Evolutionary conservation across 2,329 filamentous ascomycete genomes (phyloP).

Genomic region (Penicillium sp.): DNA sequence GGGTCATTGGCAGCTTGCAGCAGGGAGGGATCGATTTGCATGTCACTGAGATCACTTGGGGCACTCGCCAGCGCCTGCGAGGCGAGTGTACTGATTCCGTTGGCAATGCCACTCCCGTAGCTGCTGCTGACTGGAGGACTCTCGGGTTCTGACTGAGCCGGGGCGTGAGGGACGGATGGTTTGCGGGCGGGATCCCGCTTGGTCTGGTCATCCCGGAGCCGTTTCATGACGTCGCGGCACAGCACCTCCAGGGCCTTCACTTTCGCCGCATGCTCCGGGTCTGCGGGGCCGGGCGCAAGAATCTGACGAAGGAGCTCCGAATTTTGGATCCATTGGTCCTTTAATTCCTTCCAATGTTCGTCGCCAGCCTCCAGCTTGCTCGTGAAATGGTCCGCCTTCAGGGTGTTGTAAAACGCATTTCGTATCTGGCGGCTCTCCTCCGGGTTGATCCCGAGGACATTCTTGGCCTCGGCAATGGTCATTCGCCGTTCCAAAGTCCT

Average conservation of each 20-base stretch:
- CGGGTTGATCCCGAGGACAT: conserved; percentile 59
- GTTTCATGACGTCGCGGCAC: conserved; percentile 68
- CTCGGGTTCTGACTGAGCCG: conserved; percentile 18
- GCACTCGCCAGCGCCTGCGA: conserved; percentile 39
- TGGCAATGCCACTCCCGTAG: too few species aligned
- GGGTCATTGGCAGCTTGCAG: conserved; percentile 50
- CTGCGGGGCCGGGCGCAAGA: conserved; percentile 44
- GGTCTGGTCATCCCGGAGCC: conserved; percentile 58
- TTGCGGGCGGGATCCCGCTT: conserved; percentile 46
- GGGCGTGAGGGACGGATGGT: conserved; percentile 21
- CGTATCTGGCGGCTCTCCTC: conserved; percentile 59
- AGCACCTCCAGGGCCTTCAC: conserved; percentile 61
- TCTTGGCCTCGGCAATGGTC: conserved; percentile 66
- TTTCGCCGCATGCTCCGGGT: conserved; percentile 50
- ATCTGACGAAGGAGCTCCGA: conserved; percentile 51
- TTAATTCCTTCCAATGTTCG: conserved; percentile 62
- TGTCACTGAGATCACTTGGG: conserved; percentile 41
- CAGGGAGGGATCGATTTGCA: conserved; percentile 57
- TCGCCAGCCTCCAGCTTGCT: conserved; percentile 65
- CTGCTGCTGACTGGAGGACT: too few species aligned
- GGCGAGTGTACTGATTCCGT: conserved; percentile 38
- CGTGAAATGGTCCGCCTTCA: conserved; percentile 59
- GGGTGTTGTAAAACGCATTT: conserved; percentile 55
- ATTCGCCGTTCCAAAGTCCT: conserved; percentile 57
- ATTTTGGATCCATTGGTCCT: conserved; percentile 56